Conservation (phyloP, 1,284 basidiomycete genomes). For the Leccinum angustisporum region DNA sequence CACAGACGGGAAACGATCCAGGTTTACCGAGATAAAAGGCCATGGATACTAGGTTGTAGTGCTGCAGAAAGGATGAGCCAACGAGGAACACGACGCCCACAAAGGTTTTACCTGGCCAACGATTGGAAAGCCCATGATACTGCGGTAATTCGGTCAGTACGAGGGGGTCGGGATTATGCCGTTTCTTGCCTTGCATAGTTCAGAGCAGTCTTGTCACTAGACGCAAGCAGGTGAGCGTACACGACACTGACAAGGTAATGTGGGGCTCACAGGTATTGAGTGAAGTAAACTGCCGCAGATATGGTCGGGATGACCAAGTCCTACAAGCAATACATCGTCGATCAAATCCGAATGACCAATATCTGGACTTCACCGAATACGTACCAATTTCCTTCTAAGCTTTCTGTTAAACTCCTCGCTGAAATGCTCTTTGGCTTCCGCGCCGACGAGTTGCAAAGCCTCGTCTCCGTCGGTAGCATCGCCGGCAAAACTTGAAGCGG, state of each 20-base stretch:
- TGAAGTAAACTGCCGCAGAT: slow-evolving; percentile 67
- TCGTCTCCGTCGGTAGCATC: slow-evolving; percentile 51
- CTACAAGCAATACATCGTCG: slow-evolving; percentile 29
- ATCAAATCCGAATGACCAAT: neutral
- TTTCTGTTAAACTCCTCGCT: slow-evolving; percentile 60
- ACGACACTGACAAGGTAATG: neutral
- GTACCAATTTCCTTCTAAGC: slow-evolving; percentile 58
- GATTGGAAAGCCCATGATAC: slow-evolving; percentile 68
- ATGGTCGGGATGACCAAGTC: slow-evolving; percentile 60
- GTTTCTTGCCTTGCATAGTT: slow-evolving; percentile 59
- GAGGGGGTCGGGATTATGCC: neutral
- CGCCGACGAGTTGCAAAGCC: slow-evolving; percentile 57
- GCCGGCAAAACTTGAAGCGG: slow-evolving; percentile 30
- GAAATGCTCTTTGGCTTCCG: slow-evolving; percentile 50
- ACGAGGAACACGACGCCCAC: neutral
- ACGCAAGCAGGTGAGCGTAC: slow-evolving; percentile 5
- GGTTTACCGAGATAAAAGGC: slow-evolving; percentile 45
- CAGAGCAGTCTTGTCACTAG: slow-evolving; percentile 64
- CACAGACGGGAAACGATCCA: neutral
- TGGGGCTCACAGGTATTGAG: slow-evolving; percentile 54
- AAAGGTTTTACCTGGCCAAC: slow-evolving; percentile 48
- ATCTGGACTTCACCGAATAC: slow-evolving; percentile 14
- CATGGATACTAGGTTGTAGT: slow-evolving; percentile 64
- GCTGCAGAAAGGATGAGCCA: slow-evolving; percentile 31
- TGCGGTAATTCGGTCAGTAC: slow-evolving; percentile 25